These are phyloP conservation scores for Boletus tomentosulus DNA, from an alignment of 768 basidiomycete species.

Conservation along the genomic window DNA sequence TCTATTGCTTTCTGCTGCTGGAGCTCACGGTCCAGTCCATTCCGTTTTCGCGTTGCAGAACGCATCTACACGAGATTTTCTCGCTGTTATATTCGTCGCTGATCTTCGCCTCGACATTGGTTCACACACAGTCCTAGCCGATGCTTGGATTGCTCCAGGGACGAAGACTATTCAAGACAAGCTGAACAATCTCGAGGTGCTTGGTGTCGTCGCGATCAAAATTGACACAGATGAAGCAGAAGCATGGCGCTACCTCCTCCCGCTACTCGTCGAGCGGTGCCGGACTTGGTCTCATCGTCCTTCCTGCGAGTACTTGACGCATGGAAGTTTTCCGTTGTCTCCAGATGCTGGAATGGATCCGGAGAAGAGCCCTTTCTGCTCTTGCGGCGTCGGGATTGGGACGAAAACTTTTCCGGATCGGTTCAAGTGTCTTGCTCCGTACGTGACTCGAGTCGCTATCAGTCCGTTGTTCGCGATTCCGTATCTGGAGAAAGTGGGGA, in stretches of 20 bases:
- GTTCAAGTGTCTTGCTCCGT: slow-evolving; percentile 41
- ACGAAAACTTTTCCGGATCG: slow-evolving; percentile 33
- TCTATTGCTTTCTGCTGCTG: slow-evolving; percentile 25
- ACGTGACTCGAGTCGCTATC: slow-evolving; percentile 47
- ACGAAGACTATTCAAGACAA: slow-evolving; percentile 7
- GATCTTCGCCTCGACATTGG: slow-evolving; percentile 44
- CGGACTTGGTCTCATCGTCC: slow-evolving; percentile 46
- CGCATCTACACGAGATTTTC: slow-evolving; percentile 8
- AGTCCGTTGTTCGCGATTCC: slow-evolving; percentile 51
- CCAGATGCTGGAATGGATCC: slow-evolving; percentile 30
- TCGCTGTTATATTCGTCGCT: slow-evolving; percentile 46
- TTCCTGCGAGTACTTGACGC: slow-evolving; percentile 44
- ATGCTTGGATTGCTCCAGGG: slow-evolving; percentile 45
- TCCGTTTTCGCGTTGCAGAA: slow-evolving; percentile 20
- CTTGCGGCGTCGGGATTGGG: slow-evolving; percentile 50
- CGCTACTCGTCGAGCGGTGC: slow-evolving; percentile 49
- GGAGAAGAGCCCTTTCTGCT: slow-evolving; percentile 43
- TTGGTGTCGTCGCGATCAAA: slow-evolving; percentile 10
- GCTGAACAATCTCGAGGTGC: slow-evolving; percentile 8
- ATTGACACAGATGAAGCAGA: slow-evolving; percentile 16
- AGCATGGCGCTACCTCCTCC: slow-evolving; percentile 51
- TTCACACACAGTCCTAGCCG: slow-evolving; percentile 48
- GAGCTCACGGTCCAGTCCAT: slow-evolving; percentile 17
- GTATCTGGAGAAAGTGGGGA: slow-evolving; percentile 40
- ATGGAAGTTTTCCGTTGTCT: slow-evolving; percentile 35